Conservation (phyloP, 139 green algal species). For the Pseudopediastrum boryanum region DNA sequence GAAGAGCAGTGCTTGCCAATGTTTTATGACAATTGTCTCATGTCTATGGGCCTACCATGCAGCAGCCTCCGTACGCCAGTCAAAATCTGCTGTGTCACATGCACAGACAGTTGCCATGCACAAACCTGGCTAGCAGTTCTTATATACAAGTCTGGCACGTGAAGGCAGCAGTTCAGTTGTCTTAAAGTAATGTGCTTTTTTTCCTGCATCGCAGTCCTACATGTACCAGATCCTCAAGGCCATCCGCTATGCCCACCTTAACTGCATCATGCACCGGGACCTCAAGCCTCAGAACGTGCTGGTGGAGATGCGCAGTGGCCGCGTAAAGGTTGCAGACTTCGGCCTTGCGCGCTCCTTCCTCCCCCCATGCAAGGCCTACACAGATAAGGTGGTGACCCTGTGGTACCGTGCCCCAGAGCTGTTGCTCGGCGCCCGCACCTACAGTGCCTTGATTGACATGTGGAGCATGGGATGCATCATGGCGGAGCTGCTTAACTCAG, state of each 20-base stretch:
- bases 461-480: conserved; percentile 98
- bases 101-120: too few relatives aligned
- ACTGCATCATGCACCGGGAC: conserved; percentile 87
- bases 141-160: too few relatives aligned
- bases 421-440: conserved; percentile 89
- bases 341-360: conserved; percentile 91
- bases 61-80: too few relatives aligned
- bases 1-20: too few relatives aligned
- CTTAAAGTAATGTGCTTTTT: neutral
- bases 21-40: too few relatives aligned
- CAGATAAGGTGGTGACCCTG: conserved; percentile 94
- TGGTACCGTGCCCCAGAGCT: conserved; percentile 99
- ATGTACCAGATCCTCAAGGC: conserved; percentile 82
- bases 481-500: conserved; percentile 83
- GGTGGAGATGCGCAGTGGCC: conserved; percentile 66
- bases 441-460: conserved; percentile 93
- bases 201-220: conserved; percentile 51
- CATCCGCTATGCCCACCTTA: conserved; percentile 73
- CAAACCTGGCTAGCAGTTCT: too few relatives aligned
- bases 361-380: conserved; percentile 89
- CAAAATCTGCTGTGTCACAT: too few relatives aligned
- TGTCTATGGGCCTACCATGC: too few relatives aligned
- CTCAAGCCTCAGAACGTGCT: conserved; percentile 99
- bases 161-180: neutral
- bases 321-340: conserved; percentile 97